These are phyloP conservation scores for Tolypocladium album DNA, from an alignment of 2,329 filamentous ascomycete genomes.

Conservation along the genomic window DNA sequence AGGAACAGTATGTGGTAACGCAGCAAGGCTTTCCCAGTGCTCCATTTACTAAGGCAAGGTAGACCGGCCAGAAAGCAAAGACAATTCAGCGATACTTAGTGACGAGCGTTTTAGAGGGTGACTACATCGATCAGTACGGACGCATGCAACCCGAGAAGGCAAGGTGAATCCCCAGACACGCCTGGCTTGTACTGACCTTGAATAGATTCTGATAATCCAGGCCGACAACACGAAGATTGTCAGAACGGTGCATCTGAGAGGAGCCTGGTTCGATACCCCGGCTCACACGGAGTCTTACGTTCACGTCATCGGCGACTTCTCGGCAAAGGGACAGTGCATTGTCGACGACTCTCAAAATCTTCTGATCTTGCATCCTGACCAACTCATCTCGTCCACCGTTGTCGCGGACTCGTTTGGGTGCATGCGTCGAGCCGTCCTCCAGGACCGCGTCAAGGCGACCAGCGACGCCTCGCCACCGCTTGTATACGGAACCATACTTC, in stretches of 20 bases:
- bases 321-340: constrained; percentile 59
- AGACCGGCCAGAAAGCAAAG: constrained; percentile 57
- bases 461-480: constrained; percentile 69
- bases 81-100: constrained; percentile 83
- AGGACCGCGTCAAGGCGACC: constrained; percentile 89
- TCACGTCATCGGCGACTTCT: constrained; percentile 75
- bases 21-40: constrained; percentile 7
- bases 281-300: constrained; percentile 67
- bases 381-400: constrained; percentile 88
- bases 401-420: constrained; percentile 96
- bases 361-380: constrained; percentile 86
- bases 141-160: constrained; percentile 62
- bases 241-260: constrained; percentile 65
- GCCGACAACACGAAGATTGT: constrained; percentile 59
- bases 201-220: constrained; percentile 69
- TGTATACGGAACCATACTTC: constrained; percentile 86
- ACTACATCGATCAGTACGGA: constrained; percentile 55
- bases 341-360: constrained; percentile 77
- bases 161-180: neutral
- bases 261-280: constrained; percentile 77
- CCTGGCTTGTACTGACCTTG: constrained; percentile 7
- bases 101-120: constrained; percentile 58
- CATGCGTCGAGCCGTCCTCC: constrained; percentile 79
- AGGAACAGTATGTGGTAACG: constrained; percentile 26
- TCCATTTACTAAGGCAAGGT: constrained; percentile 51